Base-by-base conservation (phyloP, 345 rosid genomes). In the Sisymbrium altissimum region DNA sequence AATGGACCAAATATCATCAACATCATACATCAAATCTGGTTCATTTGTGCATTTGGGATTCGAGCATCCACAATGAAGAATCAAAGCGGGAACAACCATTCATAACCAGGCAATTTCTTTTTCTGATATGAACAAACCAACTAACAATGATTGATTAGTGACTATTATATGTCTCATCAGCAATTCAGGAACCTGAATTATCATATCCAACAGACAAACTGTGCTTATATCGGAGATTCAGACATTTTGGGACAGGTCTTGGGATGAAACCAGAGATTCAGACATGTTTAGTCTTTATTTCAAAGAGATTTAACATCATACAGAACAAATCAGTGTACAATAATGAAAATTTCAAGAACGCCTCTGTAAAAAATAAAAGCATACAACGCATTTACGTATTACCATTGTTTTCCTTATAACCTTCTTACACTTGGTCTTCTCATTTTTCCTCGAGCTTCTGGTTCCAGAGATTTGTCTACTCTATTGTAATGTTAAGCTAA, bases 141-240 rank as follows among this genome's bases (percentile, higher is more conserved):
- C 11, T 17, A 44, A 45, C 12, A 27, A 27, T 27, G 39, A 25
- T 27, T 19, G 19, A 35, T 12, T 40, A 38, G 59, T 12, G 57
- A 9, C 33, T 48, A 6, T 32, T 9, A 27, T 67, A 73, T 53
- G 17, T 50, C 52, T 72, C 15, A 44, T 17, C 70, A 90, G 91
- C 83, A 84, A 75, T 71, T 64, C 77, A 19, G 83, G 81, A 75
- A 85, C 66, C 71, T 46, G 53, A 5, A 46, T 8, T 88, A 84
- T n/a, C n/a, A n/a, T n/a, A n/a, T 87, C 64, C 69, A 87, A 80
- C 10, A 44, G 5, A 29, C 8, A 48, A 46, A 44, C 55, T 65
- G 12, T 46, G 69, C 0, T 4, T 30, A 30, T 4, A 3, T 4
- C 4, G 6, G 7, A 32, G 48, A n/a, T 5, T 38, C 32, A 19